Percentiles rank a stretch among this genome's conserved stretches.
Evolutionary conservation across 2,329 filamentous ascomycete species (phyloP).

Genomic region (Xylariaceae sp.): DNA sequence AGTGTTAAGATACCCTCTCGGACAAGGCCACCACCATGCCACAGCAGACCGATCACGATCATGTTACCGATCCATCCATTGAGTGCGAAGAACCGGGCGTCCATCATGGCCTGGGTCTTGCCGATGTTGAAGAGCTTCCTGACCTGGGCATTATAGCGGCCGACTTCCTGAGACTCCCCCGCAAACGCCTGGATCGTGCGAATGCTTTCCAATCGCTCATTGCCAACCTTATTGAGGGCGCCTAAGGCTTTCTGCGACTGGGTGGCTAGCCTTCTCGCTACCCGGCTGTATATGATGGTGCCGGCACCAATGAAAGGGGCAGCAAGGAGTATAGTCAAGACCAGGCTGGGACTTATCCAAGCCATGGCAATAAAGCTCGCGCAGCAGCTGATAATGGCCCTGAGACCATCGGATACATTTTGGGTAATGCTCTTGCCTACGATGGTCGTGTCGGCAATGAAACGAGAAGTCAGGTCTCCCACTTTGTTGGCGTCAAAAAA

Average conservation of each 20-base stretch:
- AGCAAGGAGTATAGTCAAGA: slow-evolving; percentile 78
- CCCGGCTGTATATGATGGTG: slow-evolving; percentile 86
- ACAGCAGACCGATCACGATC: slow-evolving; percentile 86
- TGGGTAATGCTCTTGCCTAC: slow-evolving; percentile 98
- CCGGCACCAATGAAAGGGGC: slow-evolving; percentile 87
- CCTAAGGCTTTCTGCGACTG: slow-evolving; percentile 93
- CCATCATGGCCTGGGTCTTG: slow-evolving; percentile 79
- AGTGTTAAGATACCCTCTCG: slow-evolving; percentile 80
- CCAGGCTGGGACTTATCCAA: slow-evolving; percentile 90
- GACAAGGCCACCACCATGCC: slow-evolving; percentile 87
- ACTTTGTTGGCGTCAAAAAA: slow-evolving; percentile 98
- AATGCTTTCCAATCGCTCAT: slow-evolving; percentile 95
- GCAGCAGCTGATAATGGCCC: slow-evolving; percentile 81
- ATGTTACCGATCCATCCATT: slow-evolving; percentile 94
- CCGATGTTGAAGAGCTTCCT: slow-evolving; percentile 89
- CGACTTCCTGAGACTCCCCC: slow-evolving; percentile 84
- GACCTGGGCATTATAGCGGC: slow-evolving; percentile 87
- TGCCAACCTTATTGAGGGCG: slow-evolving; percentile 91
- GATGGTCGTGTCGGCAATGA: slow-evolving; percentile 95
- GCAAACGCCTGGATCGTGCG: slow-evolving; percentile 95
- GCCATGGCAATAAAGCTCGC: slow-evolving; percentile 91
- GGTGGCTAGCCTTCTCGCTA: slow-evolving; percentile 83
- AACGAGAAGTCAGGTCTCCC: slow-evolving; percentile 89
- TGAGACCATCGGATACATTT: slow-evolving; percentile 92
- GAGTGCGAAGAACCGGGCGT: slow-evolving; percentile 81